phyloP scores from a whole-genome alignment of 2,329 filamentous ascomycete species.

The Laburnicola sp. region DNA sequence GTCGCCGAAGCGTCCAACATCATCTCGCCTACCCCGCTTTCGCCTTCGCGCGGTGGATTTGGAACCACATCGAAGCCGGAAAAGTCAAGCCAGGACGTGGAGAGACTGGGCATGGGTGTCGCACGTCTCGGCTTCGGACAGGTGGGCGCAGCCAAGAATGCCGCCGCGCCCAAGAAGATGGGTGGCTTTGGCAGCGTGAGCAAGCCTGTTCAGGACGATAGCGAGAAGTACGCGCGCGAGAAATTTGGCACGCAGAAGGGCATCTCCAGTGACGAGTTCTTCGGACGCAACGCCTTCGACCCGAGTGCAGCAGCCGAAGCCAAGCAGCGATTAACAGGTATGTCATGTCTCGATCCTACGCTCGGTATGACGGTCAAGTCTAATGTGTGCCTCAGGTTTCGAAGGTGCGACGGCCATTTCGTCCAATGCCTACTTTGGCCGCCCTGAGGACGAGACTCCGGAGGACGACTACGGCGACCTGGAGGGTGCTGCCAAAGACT shows the following conservation, averaged over 20 bases:
- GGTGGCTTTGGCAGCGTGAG: slow-evolving; percentile 89
- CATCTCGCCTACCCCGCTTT: slow-evolving; percentile 75
- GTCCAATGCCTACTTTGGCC: slow-evolving; percentile 95
- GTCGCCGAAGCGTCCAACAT: slow-evolving; percentile 60
- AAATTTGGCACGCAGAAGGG: slow-evolving; percentile 94
- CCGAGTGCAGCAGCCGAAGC: slow-evolving; percentile 79
- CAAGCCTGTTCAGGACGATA: slow-evolving; percentile 70
- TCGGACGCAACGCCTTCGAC: slow-evolving; percentile 87
- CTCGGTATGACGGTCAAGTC: background rate
- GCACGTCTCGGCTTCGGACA: slow-evolving; percentile 86
- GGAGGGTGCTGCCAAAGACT: slow-evolving; percentile 92
- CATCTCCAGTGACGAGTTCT: slow-evolving; percentile 98
- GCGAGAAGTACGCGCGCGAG: slow-evolving; percentile 77
- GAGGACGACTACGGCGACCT: slow-evolving; percentile 84
- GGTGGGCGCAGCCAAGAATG: slow-evolving; percentile 63
- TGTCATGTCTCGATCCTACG: slow-evolving; percentile 17
- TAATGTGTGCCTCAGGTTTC: slow-evolving; percentile 61
- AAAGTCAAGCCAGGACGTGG: slow-evolving; percentile 73
- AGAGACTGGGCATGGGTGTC: slow-evolving; percentile 87
- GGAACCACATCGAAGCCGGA: slow-evolving; percentile 60
- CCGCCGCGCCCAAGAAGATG: slow-evolving; percentile 69
- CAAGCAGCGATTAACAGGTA: slow-evolving; percentile 73
- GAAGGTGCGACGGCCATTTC: slow-evolving; percentile 92
- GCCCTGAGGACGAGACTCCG: slow-evolving; percentile 76
- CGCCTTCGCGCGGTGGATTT: slow-evolving; percentile 64